Evolutionary conservation across 2,329 filamentous ascomycete genomes (phyloP).

Genomic region (Penicillium sp.): DNA sequence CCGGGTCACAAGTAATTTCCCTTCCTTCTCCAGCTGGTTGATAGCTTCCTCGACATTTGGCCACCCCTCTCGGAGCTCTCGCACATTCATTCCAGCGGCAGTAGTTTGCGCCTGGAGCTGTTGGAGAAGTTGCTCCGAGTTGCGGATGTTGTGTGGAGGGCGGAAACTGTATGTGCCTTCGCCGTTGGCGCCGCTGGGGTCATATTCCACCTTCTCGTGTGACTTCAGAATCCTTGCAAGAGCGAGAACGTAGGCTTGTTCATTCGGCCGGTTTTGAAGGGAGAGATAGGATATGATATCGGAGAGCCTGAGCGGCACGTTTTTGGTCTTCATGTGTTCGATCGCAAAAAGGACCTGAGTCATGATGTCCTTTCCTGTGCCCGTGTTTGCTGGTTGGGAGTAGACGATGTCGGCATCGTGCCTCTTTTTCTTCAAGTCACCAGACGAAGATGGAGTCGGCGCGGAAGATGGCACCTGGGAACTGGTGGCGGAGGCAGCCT

Average conservation of each 20-base stretch:
- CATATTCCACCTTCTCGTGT: slow-evolving; percentile 62
- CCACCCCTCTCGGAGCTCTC: slow-evolving; percentile 96
- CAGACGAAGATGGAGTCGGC: slow-evolving; percentile 32
- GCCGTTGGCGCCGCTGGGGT: slow-evolving; percentile 62
- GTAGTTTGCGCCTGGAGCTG: slow-evolving; percentile 80
- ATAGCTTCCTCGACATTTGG: slow-evolving; percentile 77
- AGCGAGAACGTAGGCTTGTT: slow-evolving; percentile 57
- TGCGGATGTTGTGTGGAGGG: slow-evolving; percentile 79
- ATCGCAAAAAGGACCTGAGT: slow-evolving; percentile 87
- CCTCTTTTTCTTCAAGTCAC: slow-evolving; percentile 58
- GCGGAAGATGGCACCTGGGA: slow-evolving; percentile 47
- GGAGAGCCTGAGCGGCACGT: slow-evolving; percentile 65
- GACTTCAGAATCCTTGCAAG: slow-evolving; percentile 68
- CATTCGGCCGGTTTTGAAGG: slow-evolving; percentile 62
- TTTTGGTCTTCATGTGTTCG: slow-evolving; percentile 73
- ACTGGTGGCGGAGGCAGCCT: slow-evolving; percentile 60
- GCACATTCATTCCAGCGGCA: slow-evolving; percentile 76
- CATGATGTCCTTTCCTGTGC: slow-evolving; percentile 75
- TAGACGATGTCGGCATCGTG: slow-evolving; percentile 59
- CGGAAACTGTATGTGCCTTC: slow-evolving; percentile 78
- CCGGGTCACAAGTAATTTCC: slow-evolving; percentile 79
- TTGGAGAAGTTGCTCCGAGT: slow-evolving; percentile 71
- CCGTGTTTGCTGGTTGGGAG: slow-evolving; percentile 74
- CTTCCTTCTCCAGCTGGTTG: slow-evolving; percentile 71
- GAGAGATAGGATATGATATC: slow-evolving; percentile 81